Conservation (phyloP, 805 yeast genomes). For the Wickerhamiella slavikovae region DNA sequence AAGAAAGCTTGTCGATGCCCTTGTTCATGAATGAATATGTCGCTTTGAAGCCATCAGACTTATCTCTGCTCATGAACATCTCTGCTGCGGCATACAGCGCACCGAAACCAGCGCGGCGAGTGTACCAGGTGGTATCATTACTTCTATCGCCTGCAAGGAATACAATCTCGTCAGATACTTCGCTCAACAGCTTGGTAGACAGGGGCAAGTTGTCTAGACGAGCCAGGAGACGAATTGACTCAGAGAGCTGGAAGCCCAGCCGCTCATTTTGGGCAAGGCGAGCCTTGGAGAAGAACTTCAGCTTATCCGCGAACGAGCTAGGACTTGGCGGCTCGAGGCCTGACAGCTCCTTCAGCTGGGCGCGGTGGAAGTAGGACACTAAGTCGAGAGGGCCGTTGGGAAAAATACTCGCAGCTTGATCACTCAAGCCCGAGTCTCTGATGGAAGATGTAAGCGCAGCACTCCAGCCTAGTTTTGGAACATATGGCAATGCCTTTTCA, state of each 20-base stretch:
- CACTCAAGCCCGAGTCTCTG: conserved; percentile 29
- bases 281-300: conserved; percentile 21
- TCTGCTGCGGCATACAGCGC: conserved; percentile 53
- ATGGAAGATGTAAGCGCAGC: conserved; percentile 29
- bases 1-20: conserved; percentile 32
- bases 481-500: conserved; percentile 19
- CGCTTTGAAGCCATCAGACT: conserved; percentile 28
- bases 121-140: conserved; percentile 76
- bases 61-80: conserved; percentile 61
- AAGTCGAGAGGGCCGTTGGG: conserved; percentile 29
- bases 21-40: conserved; percentile 47
- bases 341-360: conserved; percentile 18
- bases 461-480: conserved; percentile 34
- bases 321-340: conserved; percentile 10
- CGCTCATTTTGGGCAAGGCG: conserved; percentile 26
- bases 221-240: conserved; percentile 39
- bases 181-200: conserved; percentile 49
- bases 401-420: conserved; percentile 26
- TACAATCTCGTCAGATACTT: conserved; percentile 65
- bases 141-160: conserved; percentile 61
- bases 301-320: conserved; percentile 8
- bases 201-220: conserved; percentile 38
- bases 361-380: conserved; percentile 33
- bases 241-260: conserved; percentile 9
- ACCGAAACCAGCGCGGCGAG: conserved; percentile 56